A percentile compares a stretch with the other conserved stretches of the same genome.
Conservation (phyloP, 805 yeast genomes). For the Kluyveromyces starmeri region DNA sequence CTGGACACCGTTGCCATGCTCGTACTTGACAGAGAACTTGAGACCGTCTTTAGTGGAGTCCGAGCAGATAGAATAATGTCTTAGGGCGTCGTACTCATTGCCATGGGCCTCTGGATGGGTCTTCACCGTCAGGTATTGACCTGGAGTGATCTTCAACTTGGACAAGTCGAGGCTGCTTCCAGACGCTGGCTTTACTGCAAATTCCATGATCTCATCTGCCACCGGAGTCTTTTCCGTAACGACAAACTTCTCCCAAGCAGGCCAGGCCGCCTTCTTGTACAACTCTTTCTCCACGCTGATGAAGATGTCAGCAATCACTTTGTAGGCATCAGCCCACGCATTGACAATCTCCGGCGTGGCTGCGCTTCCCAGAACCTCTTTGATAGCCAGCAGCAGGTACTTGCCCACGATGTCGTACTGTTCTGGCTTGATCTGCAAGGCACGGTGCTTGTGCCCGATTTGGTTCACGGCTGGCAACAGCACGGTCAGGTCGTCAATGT, state of each 20-base stretch:
- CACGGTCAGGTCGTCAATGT: conserved; percentile 50
- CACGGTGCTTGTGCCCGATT: conserved; percentile 58
- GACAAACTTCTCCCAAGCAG: conserved; percentile 46
- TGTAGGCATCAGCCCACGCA: conserved; percentile 63
- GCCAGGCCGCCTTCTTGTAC: conserved; percentile 47
- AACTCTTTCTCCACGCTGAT: conserved; percentile 44
- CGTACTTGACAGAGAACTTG: conserved; percentile 49
- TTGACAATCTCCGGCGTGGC: conserved; percentile 50
- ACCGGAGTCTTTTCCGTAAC: conserved; percentile 38
- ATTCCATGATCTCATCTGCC: conserved; percentile 39
- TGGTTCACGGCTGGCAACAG: conserved; percentile 46
- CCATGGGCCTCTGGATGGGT: conserved; percentile 29
- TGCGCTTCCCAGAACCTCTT: conserved; percentile 45
- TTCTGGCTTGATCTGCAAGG: conserved; percentile 51
- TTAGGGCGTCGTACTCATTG: conserved; percentile 35
- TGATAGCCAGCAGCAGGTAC: conserved; percentile 45
- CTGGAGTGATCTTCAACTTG: conserved; percentile 27
- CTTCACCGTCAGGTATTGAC: conserved; percentile 34
- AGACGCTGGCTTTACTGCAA: conserved; percentile 41
- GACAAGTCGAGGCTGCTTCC: conserved; percentile 27
- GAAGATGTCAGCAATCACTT: conserved; percentile 50
- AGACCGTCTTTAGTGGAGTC: conserved; percentile 32
- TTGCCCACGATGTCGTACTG: conserved; percentile 61
- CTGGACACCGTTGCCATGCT: conserved; percentile 20
- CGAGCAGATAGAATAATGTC: conserved; percentile 54